Conservation (phyloP, 1,284 basidiomycete species). For the Irpex sp. region DNA sequence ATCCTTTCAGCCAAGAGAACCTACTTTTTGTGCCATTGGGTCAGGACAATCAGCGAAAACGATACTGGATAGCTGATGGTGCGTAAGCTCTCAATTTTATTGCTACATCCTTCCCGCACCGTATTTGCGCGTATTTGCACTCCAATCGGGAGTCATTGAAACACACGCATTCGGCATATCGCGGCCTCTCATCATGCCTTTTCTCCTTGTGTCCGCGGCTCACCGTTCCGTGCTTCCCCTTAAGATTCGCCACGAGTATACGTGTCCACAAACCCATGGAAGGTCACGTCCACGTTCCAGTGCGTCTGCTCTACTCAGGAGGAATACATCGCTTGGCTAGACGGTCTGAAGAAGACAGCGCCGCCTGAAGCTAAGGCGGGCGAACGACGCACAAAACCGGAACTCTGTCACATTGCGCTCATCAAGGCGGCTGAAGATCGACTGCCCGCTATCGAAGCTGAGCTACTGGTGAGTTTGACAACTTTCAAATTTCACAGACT, state of each 20-base stretch:
- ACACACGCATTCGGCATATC: slow-evolving; percentile 35
- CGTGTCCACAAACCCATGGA: slow-evolving; percentile 82
- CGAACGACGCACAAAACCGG: slow-evolving; percentile 49
- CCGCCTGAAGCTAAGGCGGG: slow-evolving; percentile 46
- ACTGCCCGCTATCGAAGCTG: slow-evolving; percentile 60
- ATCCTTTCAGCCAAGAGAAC: slow-evolving; percentile 58
- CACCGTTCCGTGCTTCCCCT: slow-evolving; percentile 26
- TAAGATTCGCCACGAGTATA: slow-evolving; percentile 79
- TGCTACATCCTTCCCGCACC: slow-evolving; percentile 25
- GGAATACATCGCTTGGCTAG: slow-evolving; percentile 63
- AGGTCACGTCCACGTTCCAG: slow-evolving; percentile 70
- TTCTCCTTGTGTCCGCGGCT: slow-evolving; percentile 20
- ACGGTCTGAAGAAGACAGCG: slow-evolving; percentile 50
- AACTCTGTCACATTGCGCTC: slow-evolving; percentile 56
- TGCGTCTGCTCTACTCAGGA: slow-evolving; percentile 64
- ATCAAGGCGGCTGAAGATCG: slow-evolving; percentile 59
- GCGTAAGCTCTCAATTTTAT: slow-evolving; percentile 42
- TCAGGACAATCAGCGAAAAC: slow-evolving; percentile 66
- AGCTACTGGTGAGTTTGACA: slow-evolving; percentile 57
- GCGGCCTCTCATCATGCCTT: slow-evolving; percentile 31
- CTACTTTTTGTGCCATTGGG: slow-evolving; percentile 67
- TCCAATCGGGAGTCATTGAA: slow-evolving; percentile 25
- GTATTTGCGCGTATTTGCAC: slow-evolving; percentile 73
- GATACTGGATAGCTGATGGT: slow-evolving; percentile 83
- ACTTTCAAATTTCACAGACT: not conserved